These are phyloP conservation scores for Fusarium beomiforme DNA, from an alignment of 2,329 filamentous ascomycete genomes.

Conservation along the genomic window DNA sequence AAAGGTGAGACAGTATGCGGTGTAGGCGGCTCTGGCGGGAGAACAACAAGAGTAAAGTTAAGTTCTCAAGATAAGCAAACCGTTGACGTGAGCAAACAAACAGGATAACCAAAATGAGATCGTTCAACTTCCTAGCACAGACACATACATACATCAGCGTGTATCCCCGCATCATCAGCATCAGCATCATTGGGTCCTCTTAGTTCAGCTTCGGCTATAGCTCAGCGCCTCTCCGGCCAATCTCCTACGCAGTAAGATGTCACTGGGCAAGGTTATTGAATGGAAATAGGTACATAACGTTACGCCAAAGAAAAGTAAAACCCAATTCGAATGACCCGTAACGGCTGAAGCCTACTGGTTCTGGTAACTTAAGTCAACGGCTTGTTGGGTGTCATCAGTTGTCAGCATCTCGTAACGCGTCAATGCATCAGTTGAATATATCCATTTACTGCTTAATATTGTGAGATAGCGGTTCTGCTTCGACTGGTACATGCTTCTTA, in stretches of 20 bases:
- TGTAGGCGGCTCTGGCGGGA: conserved; percentile 19
- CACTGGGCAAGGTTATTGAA: conserved; percentile 30
- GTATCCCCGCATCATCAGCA: conserved; percentile 19
- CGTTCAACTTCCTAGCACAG: conserved; percentile 2
- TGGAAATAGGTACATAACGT: neutral
- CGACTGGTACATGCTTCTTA: neutral
- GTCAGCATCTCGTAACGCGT: conserved; percentile 29
- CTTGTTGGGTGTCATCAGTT: conserved; percentile 29
- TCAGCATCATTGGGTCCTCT: conserved; percentile 25
- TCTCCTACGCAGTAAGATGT: conserved; percentile 23
- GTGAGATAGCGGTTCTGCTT: neutral
- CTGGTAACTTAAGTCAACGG: conserved; percentile 21
- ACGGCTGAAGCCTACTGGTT: conserved; percentile 25
- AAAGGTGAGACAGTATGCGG: conserved; percentile 1
- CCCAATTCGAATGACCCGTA: conserved; percentile 21
- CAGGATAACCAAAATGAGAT: neutral
- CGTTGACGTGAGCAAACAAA: conserved; percentile 3
- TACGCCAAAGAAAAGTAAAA: conserved; percentile 24
- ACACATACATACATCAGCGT: neutral
- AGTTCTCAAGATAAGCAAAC: conserved; percentile 12
- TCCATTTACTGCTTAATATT: conserved; percentile 7
- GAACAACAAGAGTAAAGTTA: neutral
- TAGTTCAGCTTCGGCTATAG: conserved; percentile 25
- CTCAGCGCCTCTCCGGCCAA: conserved; percentile 4
- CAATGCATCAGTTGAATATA: neutral